These are phyloP conservation scores for Amyloporia xantha DNA, from an alignment of 768 basidiomycete genomes.

Conservation along the genomic window DNA sequence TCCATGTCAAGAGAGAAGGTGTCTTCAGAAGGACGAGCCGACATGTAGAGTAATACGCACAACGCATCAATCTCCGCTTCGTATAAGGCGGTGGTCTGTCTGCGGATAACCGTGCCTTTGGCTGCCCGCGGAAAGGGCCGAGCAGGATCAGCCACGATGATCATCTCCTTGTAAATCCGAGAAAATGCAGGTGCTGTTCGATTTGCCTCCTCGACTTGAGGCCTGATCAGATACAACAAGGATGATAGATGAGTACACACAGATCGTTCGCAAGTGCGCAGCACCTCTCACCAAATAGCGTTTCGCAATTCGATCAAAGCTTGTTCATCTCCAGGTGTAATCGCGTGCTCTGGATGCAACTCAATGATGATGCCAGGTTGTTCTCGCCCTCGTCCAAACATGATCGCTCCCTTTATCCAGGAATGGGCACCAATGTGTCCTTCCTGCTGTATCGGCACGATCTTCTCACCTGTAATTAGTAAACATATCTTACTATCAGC, in stretches of 20 bases:
- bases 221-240: too few species aligned
- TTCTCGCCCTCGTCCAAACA: constrained; percentile 34
- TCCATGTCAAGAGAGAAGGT: too few species aligned
- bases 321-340: constrained; percentile 23
- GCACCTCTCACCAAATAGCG: constrained; percentile 24
- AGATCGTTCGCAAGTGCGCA: not conserved
- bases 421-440: constrained; percentile 24
- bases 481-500: not conserved
- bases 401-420: constrained; percentile 24
- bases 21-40: too few species aligned
- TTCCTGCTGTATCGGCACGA: constrained; percentile 19
- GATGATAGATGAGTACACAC: not conserved
- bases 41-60: too few species aligned
- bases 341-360: constrained; percentile 20
- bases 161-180: constrained; percentile 44
- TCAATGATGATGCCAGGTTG: constrained; percentile 34
- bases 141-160: constrained; percentile 33
- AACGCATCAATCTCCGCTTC: constrained; percentile 40
- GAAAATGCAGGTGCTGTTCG: constrained; percentile 19
- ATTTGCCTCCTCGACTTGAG: constrained; percentile 22
- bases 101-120: constrained; percentile 41
- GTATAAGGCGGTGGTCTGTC: constrained; percentile 33
- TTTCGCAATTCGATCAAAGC: constrained; percentile 26
- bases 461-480: constrained; percentile 26
- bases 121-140: constrained; percentile 40